Conservation (phyloP, 2,329 filamentous ascomycete species). For the Talaromyces verruculosus region DNA sequence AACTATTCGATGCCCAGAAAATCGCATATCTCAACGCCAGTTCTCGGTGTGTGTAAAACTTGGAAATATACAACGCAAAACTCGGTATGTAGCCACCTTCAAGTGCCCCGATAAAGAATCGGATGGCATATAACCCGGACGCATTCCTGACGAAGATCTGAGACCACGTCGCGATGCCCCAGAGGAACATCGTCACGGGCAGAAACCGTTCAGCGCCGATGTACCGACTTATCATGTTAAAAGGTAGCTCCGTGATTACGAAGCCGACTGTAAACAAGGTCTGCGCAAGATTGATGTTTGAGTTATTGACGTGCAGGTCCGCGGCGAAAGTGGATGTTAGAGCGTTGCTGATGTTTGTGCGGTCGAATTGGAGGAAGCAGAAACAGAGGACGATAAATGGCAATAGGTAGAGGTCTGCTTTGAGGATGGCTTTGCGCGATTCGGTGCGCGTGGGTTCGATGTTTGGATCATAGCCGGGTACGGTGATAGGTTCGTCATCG, state of each 20-base stretch:
- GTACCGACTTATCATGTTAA: conserved; percentile 30
- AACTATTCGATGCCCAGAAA: conserved; percentile 19
- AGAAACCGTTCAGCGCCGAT: conserved; percentile 30
- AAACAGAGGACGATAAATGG: conserved; percentile 25
- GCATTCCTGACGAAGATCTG: conserved; percentile 28
- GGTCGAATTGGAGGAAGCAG: conserved; percentile 29
- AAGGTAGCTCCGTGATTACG: conserved; percentile 31
- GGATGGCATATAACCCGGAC: conserved; percentile 38
- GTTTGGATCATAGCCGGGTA: conserved; percentile 16
- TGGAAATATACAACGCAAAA: conserved; percentile 30
- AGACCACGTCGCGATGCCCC: conserved; percentile 24
- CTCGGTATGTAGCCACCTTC: conserved; percentile 54
- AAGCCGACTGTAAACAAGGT: conserved; percentile 31
- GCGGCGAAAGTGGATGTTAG: conserved; percentile 23
- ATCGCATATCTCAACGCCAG: conserved; percentile 22
- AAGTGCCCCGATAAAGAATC: conserved; percentile 43
- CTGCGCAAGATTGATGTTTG: conserved; percentile 28
- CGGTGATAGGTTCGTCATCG: neutral
- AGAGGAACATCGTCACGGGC: conserved; percentile 29
- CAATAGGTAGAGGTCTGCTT: conserved; percentile 22
- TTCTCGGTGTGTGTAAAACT: conserved; percentile 30
- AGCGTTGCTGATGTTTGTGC: conserved; percentile 29
- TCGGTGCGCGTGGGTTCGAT: neutral
- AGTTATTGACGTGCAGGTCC: conserved; percentile 27
- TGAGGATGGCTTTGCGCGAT: conserved; percentile 4